A percentile compares a stretch with the other conserved stretches of the same genome.
phyloP scores from a whole-genome alignment of 1,284 basidiomycete species.

The Acaromyces ingoldii region DNA sequence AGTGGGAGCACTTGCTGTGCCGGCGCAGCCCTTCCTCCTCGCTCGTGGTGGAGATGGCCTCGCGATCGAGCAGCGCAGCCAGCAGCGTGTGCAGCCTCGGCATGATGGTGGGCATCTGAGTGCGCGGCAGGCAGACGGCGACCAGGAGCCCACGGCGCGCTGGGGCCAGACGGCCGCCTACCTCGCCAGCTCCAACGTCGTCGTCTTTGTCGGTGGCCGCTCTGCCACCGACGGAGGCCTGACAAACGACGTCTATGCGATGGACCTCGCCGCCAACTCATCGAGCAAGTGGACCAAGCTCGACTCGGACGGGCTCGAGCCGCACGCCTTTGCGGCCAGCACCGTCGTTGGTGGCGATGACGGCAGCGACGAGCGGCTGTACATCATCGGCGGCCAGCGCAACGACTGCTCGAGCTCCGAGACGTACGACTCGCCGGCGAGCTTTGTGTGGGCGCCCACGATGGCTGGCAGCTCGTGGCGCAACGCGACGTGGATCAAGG shows the following conservation, averaged over 20 bases:
- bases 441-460: not conserved
- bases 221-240: slow-evolving; percentile 1
- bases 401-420: slow-evolving; percentile 17
- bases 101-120: too few species aligned
- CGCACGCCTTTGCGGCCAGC: slow-evolving; percentile 16
- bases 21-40: too few species aligned
- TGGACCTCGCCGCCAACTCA: slow-evolving; percentile 16
- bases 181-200: slow-evolving; percentile 16
- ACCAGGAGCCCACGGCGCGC: slow-evolving; percentile 8
- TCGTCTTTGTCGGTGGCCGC: slow-evolving; percentile 25
- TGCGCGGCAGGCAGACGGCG: too few species aligned
- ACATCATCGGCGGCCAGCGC: slow-evolving; percentile 23
- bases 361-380: slow-evolving; percentile 13
- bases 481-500: too few species aligned
- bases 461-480: slow-evolving; percentile 7
- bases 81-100: too few species aligned
- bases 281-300: not conserved
- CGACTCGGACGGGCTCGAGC: slow-evolving; percentile 4
- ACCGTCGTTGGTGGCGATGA: slow-evolving; percentile 4
- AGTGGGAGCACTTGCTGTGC: too few species aligned
- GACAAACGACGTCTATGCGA: slow-evolving; percentile 25
- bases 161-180: slow-evolving; percentile 47
- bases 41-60: too few species aligned
- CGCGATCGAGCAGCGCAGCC: too few species aligned
- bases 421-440: slow-evolving; percentile 1